Evolutionary conservation across 2,329 filamentous ascomycete genomes (phyloP), one percentile per base, ranked within the genome.

Genomic region (Neobulgaria alba): DNA sequence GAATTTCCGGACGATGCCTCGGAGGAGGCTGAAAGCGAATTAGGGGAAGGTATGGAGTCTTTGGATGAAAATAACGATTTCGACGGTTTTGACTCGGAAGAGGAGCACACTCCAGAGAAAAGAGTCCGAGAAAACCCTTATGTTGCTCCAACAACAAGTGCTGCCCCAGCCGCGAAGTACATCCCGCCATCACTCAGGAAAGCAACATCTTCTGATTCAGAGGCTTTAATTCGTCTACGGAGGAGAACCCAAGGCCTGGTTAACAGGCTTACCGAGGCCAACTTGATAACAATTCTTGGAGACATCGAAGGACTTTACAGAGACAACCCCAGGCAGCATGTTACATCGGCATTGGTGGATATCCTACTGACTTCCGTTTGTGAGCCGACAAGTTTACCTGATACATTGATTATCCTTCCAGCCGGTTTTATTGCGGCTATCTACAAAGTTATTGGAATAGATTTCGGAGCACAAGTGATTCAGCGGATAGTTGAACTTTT

Each of bases 211-310:
- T 75, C 77, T 0, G 79, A 85, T 48, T 71, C 74, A 1, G 84
- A 93, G 59, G 67, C 73, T 31, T 67, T 84, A 35, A 69, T 70
- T 10, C 79, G 83, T 29, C 67, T 98, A 36, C 79, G 79, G 43
- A 78, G 86, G 47, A 86, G 93, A 56, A 71, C 86, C 0, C 88
- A 96, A 59, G 90, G 92, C 57, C 72, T 92, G 14, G 73, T 98
- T 57, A 98, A 98, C 62, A 82, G 90, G 57, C 71, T 98, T 21
- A 95, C 92, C 0, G 90, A 96, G 58, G 79, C 87, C 29, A 96
- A 92, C 53, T 70, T 98, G 48, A 63, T 94, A 4, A 83, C 85
- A 2, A 94, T 96, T 39, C 67, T 95, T 3, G 74, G 75, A 32
- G 84, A 93, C 14, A 72, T 95, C 21, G 87, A 94, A 57, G 78